Conservation (phyloP, 768 basidiomycete genomes). For the Agaricus sinodeliciosus region DNA sequence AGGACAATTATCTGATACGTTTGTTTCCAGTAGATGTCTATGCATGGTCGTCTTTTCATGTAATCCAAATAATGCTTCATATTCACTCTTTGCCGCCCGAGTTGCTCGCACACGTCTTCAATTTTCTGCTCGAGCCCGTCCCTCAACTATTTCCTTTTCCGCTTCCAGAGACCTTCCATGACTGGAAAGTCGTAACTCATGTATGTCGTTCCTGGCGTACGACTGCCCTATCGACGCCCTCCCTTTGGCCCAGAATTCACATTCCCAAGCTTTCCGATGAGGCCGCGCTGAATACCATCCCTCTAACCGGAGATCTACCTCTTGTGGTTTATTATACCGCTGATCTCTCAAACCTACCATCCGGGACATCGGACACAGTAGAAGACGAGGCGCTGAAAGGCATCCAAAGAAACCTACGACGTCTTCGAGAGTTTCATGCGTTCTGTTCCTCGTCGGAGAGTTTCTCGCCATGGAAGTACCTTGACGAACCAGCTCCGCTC, state of each 20-base stretch:
- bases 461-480: conserved; percentile 7
- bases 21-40: no score
- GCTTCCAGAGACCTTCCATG: conserved; percentile 2
- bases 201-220: conserved; percentile 6
- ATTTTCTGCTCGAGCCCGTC: neutral
- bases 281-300: neutral
- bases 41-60: neutral
- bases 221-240: conserved; percentile 5
- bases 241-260: conserved; percentile 5
- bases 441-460: conserved; percentile 6
- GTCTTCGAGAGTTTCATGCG: conserved; percentile 4
- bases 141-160: conserved; percentile 6
- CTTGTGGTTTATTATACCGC: conserved; percentile 6
- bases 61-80: neutral
- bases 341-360: neutral
- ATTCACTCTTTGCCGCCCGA: conserved; percentile 10
- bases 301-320: conserved; percentile 3
- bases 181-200: conserved; percentile 3
- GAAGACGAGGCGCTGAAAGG: conserved; percentile 3
- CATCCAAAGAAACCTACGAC: neutral
- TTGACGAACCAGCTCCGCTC: neutral
- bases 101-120: conserved; percentile 11
- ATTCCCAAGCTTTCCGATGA: conserved; percentile 6
- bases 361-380: neutral
- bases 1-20: no score